Evolutionary conservation across 2,329 filamentous ascomycete genomes (phyloP).

Genomic region (Colletotrichum euphorbiae): DNA sequence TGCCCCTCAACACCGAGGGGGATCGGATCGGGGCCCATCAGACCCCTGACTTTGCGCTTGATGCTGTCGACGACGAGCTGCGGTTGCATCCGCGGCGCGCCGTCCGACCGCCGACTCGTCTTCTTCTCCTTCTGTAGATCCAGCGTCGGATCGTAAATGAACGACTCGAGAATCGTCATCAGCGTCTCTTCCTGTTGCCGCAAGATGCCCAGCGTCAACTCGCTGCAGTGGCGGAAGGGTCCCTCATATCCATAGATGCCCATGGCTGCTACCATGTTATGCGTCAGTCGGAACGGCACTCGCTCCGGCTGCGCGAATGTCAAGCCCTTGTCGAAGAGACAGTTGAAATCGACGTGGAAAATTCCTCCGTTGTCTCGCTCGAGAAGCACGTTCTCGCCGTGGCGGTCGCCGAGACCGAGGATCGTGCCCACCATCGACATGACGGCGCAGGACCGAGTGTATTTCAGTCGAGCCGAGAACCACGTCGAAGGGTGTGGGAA

Average conservation of each 20-base stretch:
- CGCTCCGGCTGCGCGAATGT: slow-evolving; percentile 95
- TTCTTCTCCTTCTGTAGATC: slow-evolving; percentile 85
- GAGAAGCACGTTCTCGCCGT: slow-evolving; percentile 96
- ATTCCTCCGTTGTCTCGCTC: slow-evolving; percentile 94
- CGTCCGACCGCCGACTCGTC: slow-evolving; percentile 54
- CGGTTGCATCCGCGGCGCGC: slow-evolving; percentile 63
- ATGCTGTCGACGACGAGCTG: slow-evolving; percentile 90
- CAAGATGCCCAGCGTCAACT: slow-evolving; percentile 86
- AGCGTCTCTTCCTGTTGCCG: slow-evolving; percentile 94
- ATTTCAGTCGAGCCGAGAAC: slow-evolving; percentile 89
- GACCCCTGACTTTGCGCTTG: slow-evolving; percentile 84
- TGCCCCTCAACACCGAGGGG: slow-evolving; percentile 95
- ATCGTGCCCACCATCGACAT: slow-evolving; percentile 99
- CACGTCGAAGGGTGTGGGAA: slow-evolving; percentile 94
- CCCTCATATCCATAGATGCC: slow-evolving; percentile 94
- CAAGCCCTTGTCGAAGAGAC: slow-evolving; percentile 96
- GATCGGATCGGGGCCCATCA: slow-evolving; percentile 88
- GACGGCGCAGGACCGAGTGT: slow-evolving; percentile 93
- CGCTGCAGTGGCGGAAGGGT: slow-evolving; percentile 89
- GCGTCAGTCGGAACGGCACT: slow-evolving; percentile 95
- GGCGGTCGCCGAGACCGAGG: slow-evolving; percentile 90
- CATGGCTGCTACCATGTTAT: slow-evolving; percentile 99
- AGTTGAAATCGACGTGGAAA: slow-evolving; percentile 99
- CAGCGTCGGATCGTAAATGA: slow-evolving; percentile 95
- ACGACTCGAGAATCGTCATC: slow-evolving; percentile 97